Evolutionary conservation across 108 stramenopile genomes (phyloP).

Genomic region (Mediolabrus comicus): DNA sequence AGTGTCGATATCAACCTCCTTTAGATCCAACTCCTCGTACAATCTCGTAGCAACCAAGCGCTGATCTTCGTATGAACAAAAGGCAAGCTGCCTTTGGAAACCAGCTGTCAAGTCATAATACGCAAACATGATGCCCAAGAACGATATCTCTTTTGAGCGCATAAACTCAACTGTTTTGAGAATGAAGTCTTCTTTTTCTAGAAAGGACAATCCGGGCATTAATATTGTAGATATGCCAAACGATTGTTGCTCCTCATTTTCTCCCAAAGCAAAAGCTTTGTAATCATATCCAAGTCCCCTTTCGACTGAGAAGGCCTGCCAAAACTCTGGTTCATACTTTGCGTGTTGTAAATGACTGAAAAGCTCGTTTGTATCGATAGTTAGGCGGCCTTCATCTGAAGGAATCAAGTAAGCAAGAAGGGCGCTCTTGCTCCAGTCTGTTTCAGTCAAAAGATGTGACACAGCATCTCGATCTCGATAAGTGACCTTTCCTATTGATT

Average conservation of each 20-base stretch:
- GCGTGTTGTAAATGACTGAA: constrained; percentile 59
- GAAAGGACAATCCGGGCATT: constrained; percentile 47
- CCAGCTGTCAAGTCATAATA: constrained; percentile 28
- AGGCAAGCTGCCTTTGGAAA: constrained; percentile 30
- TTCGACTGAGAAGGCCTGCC: constrained; percentile 49
- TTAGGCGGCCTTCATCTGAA: background rate
- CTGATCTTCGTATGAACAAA: constrained; percentile 17
- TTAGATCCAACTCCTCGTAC: background rate
- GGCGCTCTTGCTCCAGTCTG: constrained; percentile 46
- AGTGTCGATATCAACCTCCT: background rate
- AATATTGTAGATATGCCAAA: constrained; percentile 80
- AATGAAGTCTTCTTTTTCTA: constrained; percentile 32
- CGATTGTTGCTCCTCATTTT: background rate
- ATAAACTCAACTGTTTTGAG: constrained; percentile 41
- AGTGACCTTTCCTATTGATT: constrained; percentile 71
- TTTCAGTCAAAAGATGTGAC: constrained; percentile 37
- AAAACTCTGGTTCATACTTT: constrained; percentile 75
- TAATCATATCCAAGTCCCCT: constrained; percentile 72
- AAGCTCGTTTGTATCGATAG: constrained; percentile 41
- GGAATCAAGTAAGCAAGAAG: constrained; percentile 9
- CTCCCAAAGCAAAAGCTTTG: constrained; percentile 51
- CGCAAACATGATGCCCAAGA: constrained; percentile 60
- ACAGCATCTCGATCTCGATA: constrained; percentile 65
- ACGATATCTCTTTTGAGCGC: constrained; percentile 23
- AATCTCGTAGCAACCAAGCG: constrained; percentile 16